A percentile compares a stretch with the other conserved stretches of the same genome.
Evolutionary conservation across 2,329 filamentous ascomycete species (phyloP).

Genomic region (Aspergillus pseudonomiae): DNA sequence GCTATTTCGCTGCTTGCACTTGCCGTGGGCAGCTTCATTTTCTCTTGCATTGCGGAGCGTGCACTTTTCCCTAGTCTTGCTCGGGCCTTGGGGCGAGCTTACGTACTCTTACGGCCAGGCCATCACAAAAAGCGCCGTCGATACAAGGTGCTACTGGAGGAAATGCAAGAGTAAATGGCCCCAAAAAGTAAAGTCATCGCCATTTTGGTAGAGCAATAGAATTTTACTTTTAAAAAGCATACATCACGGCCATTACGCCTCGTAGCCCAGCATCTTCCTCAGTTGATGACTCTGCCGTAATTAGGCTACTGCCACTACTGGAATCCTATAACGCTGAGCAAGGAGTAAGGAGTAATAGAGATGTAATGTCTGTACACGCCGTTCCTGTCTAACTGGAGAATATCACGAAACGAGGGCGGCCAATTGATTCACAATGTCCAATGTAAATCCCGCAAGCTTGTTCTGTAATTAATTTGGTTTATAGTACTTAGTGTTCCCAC

Average conservation of each 20-base stretch:
- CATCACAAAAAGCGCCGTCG: conserved; percentile 77
- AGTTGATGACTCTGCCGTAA: not conserved
- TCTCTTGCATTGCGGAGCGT: conserved; percentile 73
- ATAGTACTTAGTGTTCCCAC: conserved; percentile 77
- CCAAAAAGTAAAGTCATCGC: not conserved
- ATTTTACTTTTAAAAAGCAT: not conserved
- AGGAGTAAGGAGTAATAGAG: not conserved
- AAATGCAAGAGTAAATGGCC: conserved; percentile 51
- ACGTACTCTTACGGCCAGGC: conserved; percentile 58
- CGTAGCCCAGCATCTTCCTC: not conserved
- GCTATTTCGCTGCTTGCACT: conserved; percentile 71
- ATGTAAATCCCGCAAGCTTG: not conserved
- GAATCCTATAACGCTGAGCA: not conserved
- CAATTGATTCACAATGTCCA: not conserved
- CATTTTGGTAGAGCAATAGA: not conserved
- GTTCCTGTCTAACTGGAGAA: not conserved
- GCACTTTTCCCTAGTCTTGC: conserved; percentile 71
- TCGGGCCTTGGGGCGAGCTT: conserved; percentile 65
- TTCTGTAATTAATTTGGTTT: not conserved
- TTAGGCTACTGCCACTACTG: not conserved
- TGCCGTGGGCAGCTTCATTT: conserved; percentile 67
- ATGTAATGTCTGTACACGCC: not conserved
- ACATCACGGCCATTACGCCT: not conserved
- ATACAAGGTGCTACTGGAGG: conserved; percentile 80
- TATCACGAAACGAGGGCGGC: not conserved